Base-by-base conservation (phyloP, 2,329 filamentous ascomycete genomes). In the Cercospora nicotianae region DNA sequence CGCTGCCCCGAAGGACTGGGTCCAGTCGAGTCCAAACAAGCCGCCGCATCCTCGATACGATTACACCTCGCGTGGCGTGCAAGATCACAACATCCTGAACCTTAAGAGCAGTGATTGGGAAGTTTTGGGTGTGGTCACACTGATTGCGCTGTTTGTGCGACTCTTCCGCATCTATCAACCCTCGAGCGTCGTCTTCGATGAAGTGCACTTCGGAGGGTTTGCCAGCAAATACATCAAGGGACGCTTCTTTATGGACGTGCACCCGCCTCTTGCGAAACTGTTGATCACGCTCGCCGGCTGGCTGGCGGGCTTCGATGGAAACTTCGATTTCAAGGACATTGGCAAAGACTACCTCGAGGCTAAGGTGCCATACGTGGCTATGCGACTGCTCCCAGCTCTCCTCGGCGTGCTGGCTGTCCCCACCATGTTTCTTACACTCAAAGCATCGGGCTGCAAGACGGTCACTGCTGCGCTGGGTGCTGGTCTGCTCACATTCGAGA, bases 191-290 rank as follows among this genome's bases (percentile, higher is more conserved):
- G 95, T 99, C 73, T 99, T 99, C 80, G 95, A 99, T 81, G 95
- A 99, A 84, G 95, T 99, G 80, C 95, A 99, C 82, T 99, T 99
- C 80, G 95, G 95, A 80, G 95, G 95, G 60, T 99, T 99, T 79
- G 95, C 95, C 72, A 93, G 91, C 75, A 99, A 99, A 82, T 99
- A 99, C 81, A 98, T 99, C 86, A 98, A 99, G 85, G 95, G 95
- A 77, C 91, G 87, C 79, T 99, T 99, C 87, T 99, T 99, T 81
- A 99, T 99, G 95, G 95, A 99, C 79, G 95, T 99, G n/a, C 95
- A 99, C 79, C 95, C 95, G 33, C 95, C 95, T 57, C 86, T 99
- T 69, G 95, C 95, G 73, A 99, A 99, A 85, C 88, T 99, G 79
- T 89, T 99, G 74, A 94, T 99, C 76, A 96, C 95, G 63, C 87